Evolutionary conservation across 495 filamentous ascomycete genomes (phyloP), one percentile per base, ranked within the genome.

Genomic region (Penicillium simplicissimum): DNA sequence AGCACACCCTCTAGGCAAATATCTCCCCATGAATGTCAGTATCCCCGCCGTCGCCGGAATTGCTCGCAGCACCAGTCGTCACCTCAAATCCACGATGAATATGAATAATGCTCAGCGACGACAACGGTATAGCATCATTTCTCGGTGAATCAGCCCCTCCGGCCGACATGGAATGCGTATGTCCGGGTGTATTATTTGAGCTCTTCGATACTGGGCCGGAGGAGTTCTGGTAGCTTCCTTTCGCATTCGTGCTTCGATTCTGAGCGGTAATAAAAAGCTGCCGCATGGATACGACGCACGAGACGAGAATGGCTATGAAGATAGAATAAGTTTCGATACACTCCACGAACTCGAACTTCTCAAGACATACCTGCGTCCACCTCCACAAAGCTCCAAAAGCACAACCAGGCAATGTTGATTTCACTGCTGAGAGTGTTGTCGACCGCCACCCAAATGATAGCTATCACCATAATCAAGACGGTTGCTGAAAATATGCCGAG

Each of bases 361-460:
- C 6, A 23, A 10, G n/a, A 56, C 47, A 19, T 59, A 70, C 70
- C 62, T 10, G 61, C 58, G 38, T 65, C 42, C n/a, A 66, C 67
- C 14, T 72, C 70, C 34, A 72, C 56, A 57, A 68, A 68, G 31
- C 70, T 68, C 70, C 70, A 72, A n/a, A 67, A 62, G 42, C 56
- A 70, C 9, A 72, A 38, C 70, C 70, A 72, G 17, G 59, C 58
- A 15, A 64, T 67, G 45, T 72, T 65, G 6, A 64, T 52, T 19
- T 64, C 48, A 13, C 53, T 37, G 23, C 62, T 53, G 15, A 36
- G 40, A 6, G 58, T 64, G 43, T n/a, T 61, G 4, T 63, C 63
- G n/a, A 68, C 49, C 1, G 62, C 52, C 2, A 72, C 70, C 2
- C 70, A 65, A 8, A 70, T 52, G 23, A 72, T 65, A 14, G 70